Evolutionary conservation across 305 asterid species (phyloP).

Genomic region (Solanum chacoense): DNA sequence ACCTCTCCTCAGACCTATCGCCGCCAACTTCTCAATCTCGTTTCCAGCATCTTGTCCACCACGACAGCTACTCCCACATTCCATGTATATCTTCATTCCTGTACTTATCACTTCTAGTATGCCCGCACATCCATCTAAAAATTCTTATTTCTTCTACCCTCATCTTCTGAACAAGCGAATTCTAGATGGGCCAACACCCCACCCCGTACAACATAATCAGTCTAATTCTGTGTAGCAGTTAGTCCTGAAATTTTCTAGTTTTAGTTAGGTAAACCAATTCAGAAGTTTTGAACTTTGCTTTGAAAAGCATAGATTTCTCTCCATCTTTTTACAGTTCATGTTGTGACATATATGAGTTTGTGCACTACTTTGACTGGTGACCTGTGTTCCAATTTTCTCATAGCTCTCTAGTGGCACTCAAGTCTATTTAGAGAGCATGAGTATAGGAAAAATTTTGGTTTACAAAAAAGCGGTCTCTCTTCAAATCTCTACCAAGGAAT

Average conservation of each 20-base stretch:
- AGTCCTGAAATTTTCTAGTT: not conserved
- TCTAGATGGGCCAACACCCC: not conserved
- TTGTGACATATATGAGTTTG: not conserved
- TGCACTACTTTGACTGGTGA: not conserved
- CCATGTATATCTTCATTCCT: not conserved
- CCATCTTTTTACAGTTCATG: not conserved
- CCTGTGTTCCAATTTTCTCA: not conserved
- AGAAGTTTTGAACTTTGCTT: not conserved
- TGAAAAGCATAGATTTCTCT: not conserved
- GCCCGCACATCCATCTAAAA: not conserved
- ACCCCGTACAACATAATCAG: not conserved
- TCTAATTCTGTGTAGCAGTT: not conserved
- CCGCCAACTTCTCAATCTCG: not conserved
- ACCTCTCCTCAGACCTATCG: not conserved
- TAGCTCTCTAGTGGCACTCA: not conserved
- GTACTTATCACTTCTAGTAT: not conserved
- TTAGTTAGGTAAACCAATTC: not conserved
- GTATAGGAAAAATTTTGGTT: not conserved
- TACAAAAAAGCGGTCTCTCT: not conserved
- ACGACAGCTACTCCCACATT: not conserved
- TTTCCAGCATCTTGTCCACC: not conserved
- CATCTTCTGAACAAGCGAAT: not conserved
- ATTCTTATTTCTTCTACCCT: not conserved
- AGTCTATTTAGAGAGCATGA: not conserved
- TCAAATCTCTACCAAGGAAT: not conserved